Conservation (phyloP, 2,329 filamentous ascomycete species). For the Talaromyces sp. region DNA sequence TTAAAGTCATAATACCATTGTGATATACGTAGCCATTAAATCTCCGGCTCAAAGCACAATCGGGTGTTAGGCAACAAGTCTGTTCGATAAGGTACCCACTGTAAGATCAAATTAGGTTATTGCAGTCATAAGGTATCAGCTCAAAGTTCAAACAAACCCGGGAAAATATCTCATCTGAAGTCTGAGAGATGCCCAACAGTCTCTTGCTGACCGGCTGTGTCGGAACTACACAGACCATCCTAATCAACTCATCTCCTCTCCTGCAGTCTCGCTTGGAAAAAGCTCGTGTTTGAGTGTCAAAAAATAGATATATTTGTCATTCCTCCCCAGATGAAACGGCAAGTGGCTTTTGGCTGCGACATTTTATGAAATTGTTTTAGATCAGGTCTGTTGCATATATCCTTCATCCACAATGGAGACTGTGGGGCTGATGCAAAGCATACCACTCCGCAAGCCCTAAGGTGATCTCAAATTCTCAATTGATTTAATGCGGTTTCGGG, state of each 20-base stretch:
- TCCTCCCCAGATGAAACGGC: slow-evolving; percentile 4
- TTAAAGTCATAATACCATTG: neutral
- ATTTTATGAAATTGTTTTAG: slow-evolving; percentile 4
- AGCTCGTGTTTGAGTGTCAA: neutral
- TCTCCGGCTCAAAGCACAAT: neutral
- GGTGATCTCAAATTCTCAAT: neutral
- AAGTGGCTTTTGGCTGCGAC: slow-evolving; percentile 4
- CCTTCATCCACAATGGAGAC: neutral
- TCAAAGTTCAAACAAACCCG: neutral
- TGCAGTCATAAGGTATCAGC: neutral
- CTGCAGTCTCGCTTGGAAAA: neutral
- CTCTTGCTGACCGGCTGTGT: neutral
- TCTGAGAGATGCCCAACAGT: neutral
- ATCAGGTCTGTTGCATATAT: neutral
- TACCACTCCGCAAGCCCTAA: neutral
- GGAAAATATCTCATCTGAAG: neutral
- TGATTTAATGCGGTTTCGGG: neutral
- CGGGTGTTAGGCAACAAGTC: neutral
- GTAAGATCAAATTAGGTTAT: neutral
- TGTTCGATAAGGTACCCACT: neutral
- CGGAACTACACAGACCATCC: neutral
- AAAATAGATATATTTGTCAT: neutral
- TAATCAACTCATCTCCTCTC: neutral
- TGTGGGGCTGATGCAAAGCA: slow-evolving; percentile 7
- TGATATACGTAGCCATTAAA: neutral